Conservation (phyloP, 2,329 filamentous ascomycete genomes). For the Coniochaeta sp. region DNA sequence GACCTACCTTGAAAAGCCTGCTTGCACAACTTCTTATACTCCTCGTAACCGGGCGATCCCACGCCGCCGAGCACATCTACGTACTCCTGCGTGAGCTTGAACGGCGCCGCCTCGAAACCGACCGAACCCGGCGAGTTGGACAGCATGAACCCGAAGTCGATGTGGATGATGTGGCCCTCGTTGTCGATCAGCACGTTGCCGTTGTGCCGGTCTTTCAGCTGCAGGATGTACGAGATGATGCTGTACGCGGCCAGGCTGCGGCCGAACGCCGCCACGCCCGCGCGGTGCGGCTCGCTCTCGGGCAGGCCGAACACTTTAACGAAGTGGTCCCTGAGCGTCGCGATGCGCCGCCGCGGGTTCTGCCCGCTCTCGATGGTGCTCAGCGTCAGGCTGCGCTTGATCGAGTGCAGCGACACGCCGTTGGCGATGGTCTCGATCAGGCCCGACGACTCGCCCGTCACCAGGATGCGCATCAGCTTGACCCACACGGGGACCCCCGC, state of each 20-base stretch:
- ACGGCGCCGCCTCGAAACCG: conserved; percentile 79
- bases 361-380: conserved; percentile 65
- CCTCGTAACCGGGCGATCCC: conserved; percentile 60
- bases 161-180: conserved; percentile 80
- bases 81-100: conserved; percentile 78
- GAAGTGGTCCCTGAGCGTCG: conserved; percentile 76
- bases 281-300: conserved; percentile 61
- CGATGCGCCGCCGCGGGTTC: conserved; percentile 69
- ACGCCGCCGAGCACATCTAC: conserved; percentile 75
- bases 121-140: conserved; percentile 80
- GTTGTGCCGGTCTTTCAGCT: conserved; percentile 81
- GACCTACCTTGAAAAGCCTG: conserved; percentile 73
- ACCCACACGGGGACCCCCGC: conserved; percentile 76
- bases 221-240: conserved; percentile 75
- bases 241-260: conserved; percentile 79
- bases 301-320: conserved; percentile 68
- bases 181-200: conserved; percentile 82
- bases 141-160: conserved; percentile 86
- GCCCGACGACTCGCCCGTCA: conserved; percentile 77
- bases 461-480: conserved; percentile 79
- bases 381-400: conserved; percentile 75
- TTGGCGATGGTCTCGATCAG: conserved; percentile 86
- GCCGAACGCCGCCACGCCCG: conserved; percentile 72
- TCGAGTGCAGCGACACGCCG: conserved; percentile 77
- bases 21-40: conserved; percentile 75